A percentile compares a stretch with the other conserved stretches of the same genome.
Evolutionary conservation across 495 filamentous ascomycete species (phyloP).

Genomic region (Chaetomium cochliodes): DNA sequence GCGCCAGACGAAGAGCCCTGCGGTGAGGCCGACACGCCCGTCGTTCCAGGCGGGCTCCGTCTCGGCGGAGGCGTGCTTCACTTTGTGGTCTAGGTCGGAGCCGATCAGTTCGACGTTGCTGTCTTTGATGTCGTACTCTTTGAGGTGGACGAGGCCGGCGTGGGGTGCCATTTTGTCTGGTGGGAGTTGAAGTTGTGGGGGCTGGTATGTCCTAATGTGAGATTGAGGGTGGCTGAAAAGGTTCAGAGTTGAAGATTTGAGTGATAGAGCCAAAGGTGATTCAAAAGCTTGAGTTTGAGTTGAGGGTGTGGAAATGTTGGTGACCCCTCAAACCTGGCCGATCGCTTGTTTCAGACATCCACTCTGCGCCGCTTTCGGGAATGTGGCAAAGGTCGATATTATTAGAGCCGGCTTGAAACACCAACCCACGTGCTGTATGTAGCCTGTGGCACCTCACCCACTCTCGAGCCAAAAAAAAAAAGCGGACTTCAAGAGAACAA

Average conservation of each 20-base stretch:
- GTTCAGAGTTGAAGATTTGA: not conserved
- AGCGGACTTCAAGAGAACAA: no score
- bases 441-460: not conserved
- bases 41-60: slow-evolving; percentile 9
- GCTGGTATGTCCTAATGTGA: not conserved
- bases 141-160: slow-evolving; percentile 12
- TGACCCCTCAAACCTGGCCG: not conserved
- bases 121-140: slow-evolving; percentile 9
- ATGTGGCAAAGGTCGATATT: not conserved
- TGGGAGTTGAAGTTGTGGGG: not conserved
- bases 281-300: not conserved
- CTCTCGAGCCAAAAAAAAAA: no score
- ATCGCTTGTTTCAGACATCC: slow-evolving; percentile 10
- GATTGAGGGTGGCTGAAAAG: not conserved
- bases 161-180: not conserved
- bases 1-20: slow-evolving; percentile 13
- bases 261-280: not conserved
- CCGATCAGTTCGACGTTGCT: slow-evolving; percentile 9
- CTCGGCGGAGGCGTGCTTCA: slow-evolving; percentile 6
- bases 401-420: slow-evolving; percentile 2
- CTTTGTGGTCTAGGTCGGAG: slow-evolving; percentile 7
- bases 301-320: not conserved
- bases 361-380: slow-evolving; percentile 8
- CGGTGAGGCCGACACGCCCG: not conserved
- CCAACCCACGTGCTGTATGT: not conserved